Base-by-base conservation (phyloP, 2,329 filamentous ascomycete genomes). In the Hirsutella minnesotensis region DNA sequence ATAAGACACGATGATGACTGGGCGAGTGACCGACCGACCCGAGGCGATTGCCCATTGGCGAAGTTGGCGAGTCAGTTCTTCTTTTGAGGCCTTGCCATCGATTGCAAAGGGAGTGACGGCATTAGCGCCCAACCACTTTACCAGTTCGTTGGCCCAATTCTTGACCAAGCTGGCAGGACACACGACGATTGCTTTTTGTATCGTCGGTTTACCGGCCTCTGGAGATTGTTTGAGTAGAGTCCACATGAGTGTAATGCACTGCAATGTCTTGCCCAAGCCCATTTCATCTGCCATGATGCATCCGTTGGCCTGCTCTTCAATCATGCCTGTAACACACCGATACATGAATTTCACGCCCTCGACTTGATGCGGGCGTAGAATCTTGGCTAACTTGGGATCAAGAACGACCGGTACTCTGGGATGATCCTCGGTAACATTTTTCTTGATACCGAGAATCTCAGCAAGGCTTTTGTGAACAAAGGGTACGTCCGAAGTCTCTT, bases 281-380 rank as follows among this genome's bases (percentile, higher is more conserved):
- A 98, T 98, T 60, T 95, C 92, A 60, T 98, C 92, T 42, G 92
- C 92, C 92, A 98, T 98, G 59, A 98, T 98, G 64, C 92, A 98
- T 2, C 92, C 92, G 60, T 95, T 86, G 39, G 92, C 92, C 53
- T 90, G 90, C 31, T 83, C 75, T 54, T 96, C 92, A 44, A 96
- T 85, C 72, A 96, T 75, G n/a, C 92, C 92, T 2, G 90, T 96
- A 5, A 92, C 88, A 56, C 87, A 94, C 51, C 79, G 77, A 63
- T 96, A 98, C 72, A 98, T 80, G 62, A 98, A 98, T 67, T 92
- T 95, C 49, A 98, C 92, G 56, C 92, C 92, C 60, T 96, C 92
- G 31, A 98, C 83, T 64, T 98, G 92, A 81, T 98, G 92, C 2
- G 92, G 92, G 39, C 92, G 82, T 40, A 98, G 69, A 39, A 95